Base-by-base conservation (phyloP, 352 stramenopile genomes). In the Poterioochromonas sp. region DNA sequence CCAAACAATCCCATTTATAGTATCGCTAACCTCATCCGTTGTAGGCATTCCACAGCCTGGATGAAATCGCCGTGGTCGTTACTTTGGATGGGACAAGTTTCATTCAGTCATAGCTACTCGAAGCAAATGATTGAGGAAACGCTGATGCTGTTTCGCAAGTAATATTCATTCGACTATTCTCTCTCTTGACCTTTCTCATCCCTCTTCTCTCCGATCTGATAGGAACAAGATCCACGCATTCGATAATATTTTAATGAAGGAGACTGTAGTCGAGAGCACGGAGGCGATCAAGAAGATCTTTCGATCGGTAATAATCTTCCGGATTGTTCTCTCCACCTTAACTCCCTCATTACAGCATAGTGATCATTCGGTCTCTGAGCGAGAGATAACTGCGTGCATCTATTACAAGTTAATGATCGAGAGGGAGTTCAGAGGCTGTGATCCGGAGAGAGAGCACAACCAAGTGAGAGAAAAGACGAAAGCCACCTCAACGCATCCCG, bases 351-450 rank as follows among this genome's bases (percentile, higher is more conserved):
- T n/a, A n/a, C n/a, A n/a, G n/a, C n/a, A n/a, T n/a, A 22, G 11
- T 53, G 22, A 53, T 53, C 11, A 20, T 20, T 53, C 11, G 11
- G 11, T 40, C 29, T 34, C 58, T 32, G 5, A n/a, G 58, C 58
- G 26, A 15, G 58, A 68, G 58, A 15, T 68, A 11, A 68, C 58
- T 20, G 58, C 58, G 5, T 68, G 58, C 29, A 40, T 68, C 58
- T 68, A 68, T 26, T 68, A 68, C 58, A 68, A 68, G 34, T 34
- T 68, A 20, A 26, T 26, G 5, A 68, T 68, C 58, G 58, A 68
- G 5, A 5, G 58, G 5, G 58, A 26, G 26, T 26, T 68, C 5
- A 32, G 58, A 11, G 58, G 58, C 15, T 68, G 58, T 26, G 11
- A 68, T 32, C 58, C 58, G 5, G 58, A 68, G 5, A 26, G 11